A percentile compares a stretch with the other conserved stretches of the same genome.
These are phyloP conservation scores for Lavandula angustifolia DNA, from an alignment of 257 asterid genomes.

Conservation along the genomic window DNA sequence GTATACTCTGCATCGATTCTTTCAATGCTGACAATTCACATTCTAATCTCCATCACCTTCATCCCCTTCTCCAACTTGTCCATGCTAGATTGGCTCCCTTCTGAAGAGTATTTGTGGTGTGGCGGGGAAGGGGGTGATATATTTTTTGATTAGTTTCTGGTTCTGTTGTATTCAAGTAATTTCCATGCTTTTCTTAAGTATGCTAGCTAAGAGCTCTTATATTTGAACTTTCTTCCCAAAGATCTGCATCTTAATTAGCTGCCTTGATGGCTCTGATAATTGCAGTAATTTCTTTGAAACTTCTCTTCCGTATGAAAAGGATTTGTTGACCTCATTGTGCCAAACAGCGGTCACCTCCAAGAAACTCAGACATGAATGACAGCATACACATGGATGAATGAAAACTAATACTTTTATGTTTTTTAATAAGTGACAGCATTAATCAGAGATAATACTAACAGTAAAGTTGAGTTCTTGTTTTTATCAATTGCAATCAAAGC, in stretches of 20 bases:
- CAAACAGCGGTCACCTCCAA: not conserved
- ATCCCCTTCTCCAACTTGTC: too few species aligned
- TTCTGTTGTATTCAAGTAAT: not conserved
- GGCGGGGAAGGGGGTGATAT: not conserved
- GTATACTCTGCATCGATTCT: too few species aligned
- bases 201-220: not conserved
- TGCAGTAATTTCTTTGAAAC: not conserved
- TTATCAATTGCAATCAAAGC: constrained; percentile 19
- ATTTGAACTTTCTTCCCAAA: not conserved
- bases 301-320: constrained; percentile 17
- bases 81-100: not conserved
- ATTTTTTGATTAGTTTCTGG: not conserved
- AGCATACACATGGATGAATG: constrained; percentile 3
- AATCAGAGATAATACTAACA: constrained; percentile 15
- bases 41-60: too few species aligned
- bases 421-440: not conserved
- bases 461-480: constrained; percentile 14
- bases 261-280: not conserved
- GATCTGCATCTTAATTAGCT: constrained; percentile 2
- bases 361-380: constrained; percentile 9
- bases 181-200: constrained; percentile 2
- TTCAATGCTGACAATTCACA: too few species aligned
- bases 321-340: constrained; percentile 10
- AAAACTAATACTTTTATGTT: not conserved
- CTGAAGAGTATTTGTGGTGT: not conserved